Percentiles rank a stretch among this genome's conserved stretches.
Conservation (phyloP, 192 early-diverging fungal species). For the Backusella mclennaniae region DNA sequence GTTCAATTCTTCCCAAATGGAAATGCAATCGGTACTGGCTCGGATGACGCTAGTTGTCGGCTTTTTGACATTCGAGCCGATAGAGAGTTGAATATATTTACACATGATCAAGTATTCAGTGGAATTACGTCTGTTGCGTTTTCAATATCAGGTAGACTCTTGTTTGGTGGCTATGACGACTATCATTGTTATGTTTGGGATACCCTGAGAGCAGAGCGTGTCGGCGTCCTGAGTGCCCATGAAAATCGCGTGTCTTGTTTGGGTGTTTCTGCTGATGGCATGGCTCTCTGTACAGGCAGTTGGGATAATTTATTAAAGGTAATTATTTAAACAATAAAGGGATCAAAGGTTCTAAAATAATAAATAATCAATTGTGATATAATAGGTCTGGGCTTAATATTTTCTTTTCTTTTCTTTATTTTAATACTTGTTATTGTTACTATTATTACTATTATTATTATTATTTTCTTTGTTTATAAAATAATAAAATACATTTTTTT, state of each 20-base stretch:
- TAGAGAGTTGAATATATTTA: conserved; percentile 96
- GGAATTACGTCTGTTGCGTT: conserved; percentile 98
- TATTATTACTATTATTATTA: neutral
- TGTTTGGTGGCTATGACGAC: conserved; percentile 99
- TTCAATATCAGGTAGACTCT: conserved; percentile 90
- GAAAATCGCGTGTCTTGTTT: conserved; percentile 98
- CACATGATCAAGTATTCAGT: conserved; percentile 97
- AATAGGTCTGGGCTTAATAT: neutral
- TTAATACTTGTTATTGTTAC: neutral
- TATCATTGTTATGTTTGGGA: conserved; percentile 99
- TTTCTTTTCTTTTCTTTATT: neutral
- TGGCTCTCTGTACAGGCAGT: conserved; percentile 97
- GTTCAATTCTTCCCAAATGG: conserved; percentile 99
- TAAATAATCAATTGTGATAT: neutral
- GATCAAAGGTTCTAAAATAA: neutral
- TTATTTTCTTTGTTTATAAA: neutral
- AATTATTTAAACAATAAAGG: conserved; percentile 24
- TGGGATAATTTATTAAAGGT: conserved; percentile 99
- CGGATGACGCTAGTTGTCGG: conserved; percentile 97
- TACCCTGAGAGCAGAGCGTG: conserved; percentile 91
- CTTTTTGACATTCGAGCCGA: conserved; percentile 98
- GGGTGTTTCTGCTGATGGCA: conserved; percentile 94
- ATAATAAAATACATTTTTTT: neutral
- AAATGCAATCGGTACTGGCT: conserved; percentile 96
- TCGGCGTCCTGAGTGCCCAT: conserved; percentile 91